Base-by-base conservation (phyloP, 495 filamentous ascomycete species). In the Glonium stellatum region DNA sequence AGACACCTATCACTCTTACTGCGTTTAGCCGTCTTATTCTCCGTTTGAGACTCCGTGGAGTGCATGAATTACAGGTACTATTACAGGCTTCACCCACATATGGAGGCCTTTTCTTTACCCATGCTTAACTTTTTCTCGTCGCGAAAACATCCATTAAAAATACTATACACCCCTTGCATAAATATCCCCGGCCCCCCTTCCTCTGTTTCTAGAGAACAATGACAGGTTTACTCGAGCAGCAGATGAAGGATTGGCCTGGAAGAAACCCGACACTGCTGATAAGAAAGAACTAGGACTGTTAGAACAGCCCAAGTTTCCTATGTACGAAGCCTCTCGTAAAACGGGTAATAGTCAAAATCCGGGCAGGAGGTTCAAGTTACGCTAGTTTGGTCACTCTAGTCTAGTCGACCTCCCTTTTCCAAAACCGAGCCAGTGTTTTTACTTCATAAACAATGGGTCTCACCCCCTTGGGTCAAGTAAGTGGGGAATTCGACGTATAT, bases 401-500 rank as follows among this genome's bases (percentile, higher is more conserved):
- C 37, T 22, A 54, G 36, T 56, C 60, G 59, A 49, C 58, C 63
- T 59, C 58, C 58, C 55, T 54, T 35, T 51, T 19, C 52, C 36
- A 39, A n/a, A 50, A 36, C 46, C 19, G 1, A 51, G 56, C 44
- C 60, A 15, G 22, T 27, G 49, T 27, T 13, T 34, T 42, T 10
- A 55, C 51, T 55, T 61, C 53, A 65, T 61, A 64, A 59, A 64
- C 56, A 63, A 55, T 21, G 48, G 60, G 56, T 63, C 54, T 61
- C 54, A 58, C 58, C 61, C 41, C 65, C 61, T 64, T 64, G 53
- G 27, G 22, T 55, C 57, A 37, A 60, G 34, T 34, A 53, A 41
- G 13, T 34, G 55, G 58, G 58, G 36, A 46, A 23, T 34, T 55
- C 46, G 13, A 58, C 55, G 51, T 67, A 67, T 63, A 67, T 67